Conservation (phyloP, 805 yeast species). For the Yamadazyma akitaensis region DNA sequence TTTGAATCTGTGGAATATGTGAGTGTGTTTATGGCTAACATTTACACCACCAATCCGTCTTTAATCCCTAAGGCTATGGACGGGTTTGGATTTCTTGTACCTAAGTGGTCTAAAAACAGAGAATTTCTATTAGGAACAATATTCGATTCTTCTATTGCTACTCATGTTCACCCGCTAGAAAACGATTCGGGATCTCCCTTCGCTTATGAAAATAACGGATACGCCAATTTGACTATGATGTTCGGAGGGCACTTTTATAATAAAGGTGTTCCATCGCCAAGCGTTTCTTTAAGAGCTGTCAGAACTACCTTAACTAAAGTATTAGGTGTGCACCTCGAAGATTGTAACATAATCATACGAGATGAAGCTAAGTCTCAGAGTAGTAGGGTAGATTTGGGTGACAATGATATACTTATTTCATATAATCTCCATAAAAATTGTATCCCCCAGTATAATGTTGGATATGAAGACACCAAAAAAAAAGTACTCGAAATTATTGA, state of each 20-base stretch:
- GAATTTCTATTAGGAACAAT: slow-evolving; percentile 78
- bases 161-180: slow-evolving; percentile 9
- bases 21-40: slow-evolving; percentile 63
- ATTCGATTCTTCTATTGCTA: slow-evolving; percentile 72
- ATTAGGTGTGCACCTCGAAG: slow-evolving; percentile 20
- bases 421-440: slow-evolving; percentile 44
- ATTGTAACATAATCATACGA: slow-evolving; percentile 20
- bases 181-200: background rate
- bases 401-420: slow-evolving; percentile 30
- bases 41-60: slow-evolving; percentile 45
- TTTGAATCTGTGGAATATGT: slow-evolving; percentile 34
- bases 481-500: slow-evolving; percentile 29
- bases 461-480: slow-evolving; percentile 48
- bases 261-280: slow-evolving; percentile 28
- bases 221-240: slow-evolving; percentile 83
- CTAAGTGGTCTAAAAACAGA: slow-evolving; percentile 46
- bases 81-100: slow-evolving; percentile 91
- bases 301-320: slow-evolving; percentile 20
- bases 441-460: slow-evolving; percentile 78
- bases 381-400: slow-evolving; percentile 15
- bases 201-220: slow-evolving; percentile 18
- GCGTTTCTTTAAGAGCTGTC: slow-evolving; percentile 24
- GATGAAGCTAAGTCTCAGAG: slow-evolving; percentile 20
- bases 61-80: slow-evolving; percentile 34
- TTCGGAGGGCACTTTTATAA: slow-evolving; percentile 70